Percentiles rank a stretch among this genome's conserved stretches.
Conservation (phyloP, 1,284 basidiomycete species). For the Apiotrichum montevideense region DNA sequence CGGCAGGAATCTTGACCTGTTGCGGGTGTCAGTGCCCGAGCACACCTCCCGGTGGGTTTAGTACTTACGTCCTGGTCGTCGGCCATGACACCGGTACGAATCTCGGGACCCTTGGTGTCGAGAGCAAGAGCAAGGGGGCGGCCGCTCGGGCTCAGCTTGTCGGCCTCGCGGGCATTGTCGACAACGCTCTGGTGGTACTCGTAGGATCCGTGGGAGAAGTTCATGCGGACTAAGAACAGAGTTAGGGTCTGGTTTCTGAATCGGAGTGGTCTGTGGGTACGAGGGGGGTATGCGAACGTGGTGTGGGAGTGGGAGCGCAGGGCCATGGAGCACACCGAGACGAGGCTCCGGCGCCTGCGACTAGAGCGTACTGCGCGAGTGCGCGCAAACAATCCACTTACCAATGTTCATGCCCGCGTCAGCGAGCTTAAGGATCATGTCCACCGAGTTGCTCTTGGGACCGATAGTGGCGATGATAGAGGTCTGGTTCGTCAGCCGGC, state of each 20-base stretch:
- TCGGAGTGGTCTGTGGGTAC: background rate
- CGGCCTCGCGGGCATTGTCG: constrained; percentile 84
- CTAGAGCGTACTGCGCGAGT: background rate
- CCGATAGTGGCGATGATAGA: constrained; percentile 96
- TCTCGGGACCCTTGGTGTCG: constrained; percentile 99
- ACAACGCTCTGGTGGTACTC: constrained; percentile 97
- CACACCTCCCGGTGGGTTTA: too few species aligned
- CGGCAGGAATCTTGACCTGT: constrained; percentile 75
- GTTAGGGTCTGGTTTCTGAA: background rate
- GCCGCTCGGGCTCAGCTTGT: constrained; percentile 61
- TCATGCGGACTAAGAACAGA: constrained; percentile 75
- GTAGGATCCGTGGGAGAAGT: constrained; percentile 94
- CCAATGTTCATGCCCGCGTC: constrained; percentile 93
- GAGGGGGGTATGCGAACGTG: background rate
- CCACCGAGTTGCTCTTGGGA: constrained; percentile 84
- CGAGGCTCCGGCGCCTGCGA: background rate
- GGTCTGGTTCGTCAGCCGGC: constrained; percentile 55
- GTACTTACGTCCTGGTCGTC: constrained; percentile 73
- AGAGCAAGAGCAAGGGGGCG: constrained; percentile 96
- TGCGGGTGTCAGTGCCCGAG: background rate
- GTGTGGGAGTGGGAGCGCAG: too few species aligned
- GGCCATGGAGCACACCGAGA: background rate
- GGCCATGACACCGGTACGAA: constrained; percentile 91
- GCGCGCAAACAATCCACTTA: constrained; percentile 48
- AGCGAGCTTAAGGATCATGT: constrained; percentile 73